Base-by-base conservation (phyloP, 129 eudicot species). In the Chrysanthemum makinoi region DNA sequence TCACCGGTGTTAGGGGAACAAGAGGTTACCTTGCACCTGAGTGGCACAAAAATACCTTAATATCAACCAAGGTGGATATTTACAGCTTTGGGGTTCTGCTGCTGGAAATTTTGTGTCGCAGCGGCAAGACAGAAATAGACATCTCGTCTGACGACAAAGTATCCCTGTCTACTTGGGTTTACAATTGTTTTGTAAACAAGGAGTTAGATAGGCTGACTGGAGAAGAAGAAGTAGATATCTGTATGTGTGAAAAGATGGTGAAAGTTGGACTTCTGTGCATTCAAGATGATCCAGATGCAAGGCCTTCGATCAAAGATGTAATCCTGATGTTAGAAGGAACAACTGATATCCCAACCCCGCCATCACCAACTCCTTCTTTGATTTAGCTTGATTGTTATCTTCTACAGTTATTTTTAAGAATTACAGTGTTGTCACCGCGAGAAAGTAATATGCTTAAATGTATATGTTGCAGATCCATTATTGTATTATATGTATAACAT, bases 261-360 rank as follows among this genome's bases (percentile, higher is more conserved):
- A 81, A 76, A 66, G 68, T 81, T 59, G 85, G 85, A 24, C 74
- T 81, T 33, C 26, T 66, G 26, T 81, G 85, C 70, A 72, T 81
- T 66, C 85, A 77, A 60, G 82, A 72, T 13, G 69, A 81, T 61
- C 79, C 79, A 5, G 54, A 72, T 49, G 62, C 69, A 24, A 70
- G 85, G 48, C 85, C 85, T 49, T 61, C 73, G 3, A 81, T 81
- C 58, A 81, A 77, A 59, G 71, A 68, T 72, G 76, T 81, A 6
- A 61, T 81, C 43, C 58, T 76, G 30, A 81, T 81, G 85, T 72
- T 81, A 70, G 85, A 81, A 62, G 85, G 85, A 72, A 81, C 78
- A 70, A 18, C 63, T 33, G 78, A 66, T 51, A 72, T 72, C 18
- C 82, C 85, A 53, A 14, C 16, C 16, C 76, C 78, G 67, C 75